These are phyloP conservation scores for Clonostachys chloroleuca DNA, from an alignment of 2,329 filamentous ascomycete genomes.

Conservation along the genomic window DNA sequence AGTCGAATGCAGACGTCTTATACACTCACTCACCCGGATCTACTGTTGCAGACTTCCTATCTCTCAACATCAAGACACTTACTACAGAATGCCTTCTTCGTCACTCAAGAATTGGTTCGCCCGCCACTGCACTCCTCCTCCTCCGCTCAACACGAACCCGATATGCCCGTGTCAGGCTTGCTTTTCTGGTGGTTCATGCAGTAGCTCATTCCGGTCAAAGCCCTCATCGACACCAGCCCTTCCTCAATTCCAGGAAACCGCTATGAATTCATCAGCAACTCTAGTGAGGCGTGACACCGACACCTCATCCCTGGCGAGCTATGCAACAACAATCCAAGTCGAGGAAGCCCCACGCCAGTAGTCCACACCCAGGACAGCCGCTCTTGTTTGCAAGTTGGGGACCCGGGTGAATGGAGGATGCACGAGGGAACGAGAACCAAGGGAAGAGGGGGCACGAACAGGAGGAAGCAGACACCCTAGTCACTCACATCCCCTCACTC, in stretches of 20 bases:
- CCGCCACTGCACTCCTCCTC: conserved; percentile 31
- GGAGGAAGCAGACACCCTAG: too few relatives aligned
- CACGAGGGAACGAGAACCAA: too few relatives aligned
- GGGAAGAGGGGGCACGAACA: too few relatives aligned
- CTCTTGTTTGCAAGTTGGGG: too few relatives aligned
- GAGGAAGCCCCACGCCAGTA: background rate
- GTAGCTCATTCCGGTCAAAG: background rate
- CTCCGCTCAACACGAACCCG: conserved; percentile 23
- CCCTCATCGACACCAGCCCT: background rate
- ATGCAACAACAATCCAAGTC: background rate
- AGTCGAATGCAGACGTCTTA: too few relatives aligned
- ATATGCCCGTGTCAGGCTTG: conserved; percentile 28
- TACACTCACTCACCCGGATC: too few relatives aligned
- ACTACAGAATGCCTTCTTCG: conserved; percentile 19
- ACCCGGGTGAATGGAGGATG: too few relatives aligned
- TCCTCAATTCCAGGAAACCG: background rate
- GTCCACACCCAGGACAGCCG: too few relatives aligned
- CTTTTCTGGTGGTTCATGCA: conserved; percentile 6
- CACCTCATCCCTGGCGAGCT: conserved; percentile 1
- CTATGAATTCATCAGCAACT: background rate
- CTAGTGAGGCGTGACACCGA: background rate
- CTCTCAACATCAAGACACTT: too few relatives aligned
- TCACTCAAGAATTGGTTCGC: conserved; percentile 28
- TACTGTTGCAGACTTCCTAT: too few relatives aligned
- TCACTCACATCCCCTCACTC: too few relatives aligned